A percentile compares a stretch with the other conserved stretches of the same genome.
Evolutionary conservation across 2,329 filamentous ascomycete species (phyloP).

Genomic region (Chaetomium globosum): DNA sequence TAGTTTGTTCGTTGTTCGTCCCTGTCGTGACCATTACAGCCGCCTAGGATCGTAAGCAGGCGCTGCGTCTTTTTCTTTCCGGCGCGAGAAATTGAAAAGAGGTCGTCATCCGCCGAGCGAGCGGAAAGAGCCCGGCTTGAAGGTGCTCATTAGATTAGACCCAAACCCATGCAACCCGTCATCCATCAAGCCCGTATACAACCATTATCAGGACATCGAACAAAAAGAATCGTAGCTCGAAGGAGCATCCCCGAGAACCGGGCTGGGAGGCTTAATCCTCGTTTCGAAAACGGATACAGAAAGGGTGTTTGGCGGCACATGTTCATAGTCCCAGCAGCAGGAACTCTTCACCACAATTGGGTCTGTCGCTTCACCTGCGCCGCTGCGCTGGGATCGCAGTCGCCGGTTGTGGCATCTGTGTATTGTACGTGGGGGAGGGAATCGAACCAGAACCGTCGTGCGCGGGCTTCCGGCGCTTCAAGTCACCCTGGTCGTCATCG

Average conservation of each 20-base stretch:
- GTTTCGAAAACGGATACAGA: conserved; percentile 16
- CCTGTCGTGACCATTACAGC: conserved; percentile 23
- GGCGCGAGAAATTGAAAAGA: conserved; percentile 24
- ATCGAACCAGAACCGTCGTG: conserved; percentile 38
- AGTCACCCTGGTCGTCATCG: conserved; percentile 48
- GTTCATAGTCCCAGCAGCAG: not conserved
- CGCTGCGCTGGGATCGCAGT: conserved; percentile 38
- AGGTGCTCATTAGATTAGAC: conserved; percentile 27
- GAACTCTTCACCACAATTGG: not conserved
- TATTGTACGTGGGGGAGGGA: conserved; percentile 41
- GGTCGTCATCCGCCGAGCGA: conserved; percentile 24
- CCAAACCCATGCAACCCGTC: conserved; percentile 37
- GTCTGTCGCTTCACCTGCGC: conserved; percentile 32
- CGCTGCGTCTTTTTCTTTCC: conserved; percentile 28
- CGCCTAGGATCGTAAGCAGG: conserved; percentile 34
- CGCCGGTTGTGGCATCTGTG: conserved; percentile 35
- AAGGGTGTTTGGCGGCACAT: conserved; percentile 1
- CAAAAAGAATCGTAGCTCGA: conserved; percentile 38
- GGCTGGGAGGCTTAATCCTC: conserved; percentile 1
- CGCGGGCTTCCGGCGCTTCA: conserved; percentile 45
- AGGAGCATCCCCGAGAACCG: conserved; percentile 25
- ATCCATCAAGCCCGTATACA: conserved; percentile 64
- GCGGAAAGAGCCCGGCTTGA: conserved; percentile 18
- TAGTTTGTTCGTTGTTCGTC: conserved; percentile 9
- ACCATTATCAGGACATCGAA: conserved; percentile 49